phyloP scores from a whole-genome alignment of 148 eudicot species.

The Diospyros kaki region DNA sequence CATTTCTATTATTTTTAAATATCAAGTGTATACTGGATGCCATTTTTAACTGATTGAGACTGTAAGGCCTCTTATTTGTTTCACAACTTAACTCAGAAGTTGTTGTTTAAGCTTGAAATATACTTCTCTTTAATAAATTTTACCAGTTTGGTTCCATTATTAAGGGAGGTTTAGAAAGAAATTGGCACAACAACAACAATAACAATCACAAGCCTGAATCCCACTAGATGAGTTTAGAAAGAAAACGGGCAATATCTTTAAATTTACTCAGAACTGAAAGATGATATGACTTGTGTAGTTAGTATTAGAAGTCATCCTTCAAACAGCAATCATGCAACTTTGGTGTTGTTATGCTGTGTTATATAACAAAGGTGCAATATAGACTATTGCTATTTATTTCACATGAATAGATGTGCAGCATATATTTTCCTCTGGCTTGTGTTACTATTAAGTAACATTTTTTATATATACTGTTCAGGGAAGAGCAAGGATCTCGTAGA shows the following conservation, averaged over 20 bases:
- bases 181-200: no score
- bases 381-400: background rate
- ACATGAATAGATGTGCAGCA: background rate
- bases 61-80: no score
- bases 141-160: no score
- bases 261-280: background rate
- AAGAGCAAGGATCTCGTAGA: conserved; percentile 55
- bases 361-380: background rate
- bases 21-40: no score
- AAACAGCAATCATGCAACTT: background rate
- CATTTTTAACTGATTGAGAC: no score
- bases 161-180: no score
- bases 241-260: background rate
- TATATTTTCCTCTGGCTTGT: conserved; percentile 8
- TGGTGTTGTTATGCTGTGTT: conserved; percentile 1
- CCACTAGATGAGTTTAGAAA: background rate
- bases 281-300: background rate
- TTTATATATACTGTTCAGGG: conserved; percentile 39
- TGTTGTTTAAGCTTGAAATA: no score
- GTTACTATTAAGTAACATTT: background rate
- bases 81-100: no score
- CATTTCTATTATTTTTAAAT: no score
- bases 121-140: no score
- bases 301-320: no score
- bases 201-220: no score